Base-by-base conservation (phyloP, 2,329 filamentous ascomycete species). In the Penicillium thymicola region DNA sequence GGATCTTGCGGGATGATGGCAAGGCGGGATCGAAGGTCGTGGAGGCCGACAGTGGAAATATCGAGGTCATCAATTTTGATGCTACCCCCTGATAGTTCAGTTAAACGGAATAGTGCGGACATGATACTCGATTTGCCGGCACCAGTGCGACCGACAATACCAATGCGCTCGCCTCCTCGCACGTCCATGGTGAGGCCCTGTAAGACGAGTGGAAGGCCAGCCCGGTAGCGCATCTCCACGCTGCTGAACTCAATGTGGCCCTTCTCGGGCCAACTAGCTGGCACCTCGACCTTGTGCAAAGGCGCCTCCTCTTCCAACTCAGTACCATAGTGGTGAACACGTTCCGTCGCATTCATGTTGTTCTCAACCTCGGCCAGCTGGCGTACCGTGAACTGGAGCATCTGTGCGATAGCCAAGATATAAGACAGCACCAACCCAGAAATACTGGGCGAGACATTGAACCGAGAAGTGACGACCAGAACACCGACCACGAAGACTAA, bases 291-390 rank as follows among this genome's bases (percentile, higher is more conserved):
- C 34, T 90, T 87, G 66, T 92, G 89, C 2, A 92, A 80, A 0
- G 92, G 90, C 0, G 93, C 90, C 73, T 97, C 94, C 70, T 96
- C 89, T 61, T 96, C 92, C 5, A 99, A 83, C 64, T 90, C 76
- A 0, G 85, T 90, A 53, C 90, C 92, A 71, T 97, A 97, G 77
- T 96, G 91, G 71, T 92, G 86, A 34, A 97, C 81, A 48, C 94
- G 88, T 76, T 97, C 93, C 0, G 95, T 94, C 0, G 92, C 88
- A 72, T 97, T 97, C 93, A 97, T 97, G 70, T 92, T 91, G 75
- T 97, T 97, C 74, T 97, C 93, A 9, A 97, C 91, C 73, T 97
- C 93, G 27, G 93, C 93, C 8, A 97, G 81, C 75, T 97, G 93
- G 18, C 94, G 85, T 18, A 97, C 90, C 0, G 91, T 93, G 74